phyloP scores from a whole-genome alignment of 2,329 filamentous ascomycete genomes.

The Paecilomyces variotii region DNA sequence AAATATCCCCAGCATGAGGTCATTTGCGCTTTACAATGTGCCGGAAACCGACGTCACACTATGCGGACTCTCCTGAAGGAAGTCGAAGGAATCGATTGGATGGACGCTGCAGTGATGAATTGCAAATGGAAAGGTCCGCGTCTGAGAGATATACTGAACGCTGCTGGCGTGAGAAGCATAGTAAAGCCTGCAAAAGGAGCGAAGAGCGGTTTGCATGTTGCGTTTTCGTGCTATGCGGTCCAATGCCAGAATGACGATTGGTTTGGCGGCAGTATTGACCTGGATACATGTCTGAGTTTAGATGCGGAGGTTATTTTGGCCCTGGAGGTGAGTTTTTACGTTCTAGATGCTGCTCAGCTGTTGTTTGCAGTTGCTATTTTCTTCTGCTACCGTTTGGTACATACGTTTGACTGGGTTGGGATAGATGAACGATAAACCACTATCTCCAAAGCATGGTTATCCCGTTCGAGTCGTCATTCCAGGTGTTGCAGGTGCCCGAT shows the following conservation, averaged over 20 bases:
- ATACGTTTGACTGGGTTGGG: neutral
- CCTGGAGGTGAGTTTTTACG: conserved; percentile 30
- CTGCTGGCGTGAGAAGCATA: conserved; percentile 34
- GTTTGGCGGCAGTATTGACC: conserved; percentile 50
- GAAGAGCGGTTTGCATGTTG: conserved; percentile 38
- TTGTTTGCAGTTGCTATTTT: neutral
- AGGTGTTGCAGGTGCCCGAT: conserved; percentile 46
- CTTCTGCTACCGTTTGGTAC: neutral
- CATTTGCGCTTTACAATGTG: conserved; percentile 52
- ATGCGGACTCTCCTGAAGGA: conserved; percentile 54
- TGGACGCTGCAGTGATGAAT: conserved; percentile 54
- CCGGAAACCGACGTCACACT: conserved; percentile 52
- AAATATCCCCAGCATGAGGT: conserved; percentile 48
- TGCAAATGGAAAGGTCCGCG: conserved; percentile 49
- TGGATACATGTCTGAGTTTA: conserved; percentile 36
- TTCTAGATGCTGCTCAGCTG: neutral
- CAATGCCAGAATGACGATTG: conserved; percentile 50
- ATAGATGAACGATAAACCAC: conserved; percentile 43
- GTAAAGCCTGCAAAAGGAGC: conserved; percentile 11
- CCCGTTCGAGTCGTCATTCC: conserved; percentile 47
- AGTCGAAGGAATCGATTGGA: conserved; percentile 54
- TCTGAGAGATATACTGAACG: conserved; percentile 44
- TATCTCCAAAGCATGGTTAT: conserved; percentile 44
- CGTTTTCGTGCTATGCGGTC: conserved; percentile 48
- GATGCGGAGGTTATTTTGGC: conserved; percentile 43